phyloP scores from a whole-genome alignment of 129 eudicot genomes.

The Helichrysum umbraculigerum region DNA sequence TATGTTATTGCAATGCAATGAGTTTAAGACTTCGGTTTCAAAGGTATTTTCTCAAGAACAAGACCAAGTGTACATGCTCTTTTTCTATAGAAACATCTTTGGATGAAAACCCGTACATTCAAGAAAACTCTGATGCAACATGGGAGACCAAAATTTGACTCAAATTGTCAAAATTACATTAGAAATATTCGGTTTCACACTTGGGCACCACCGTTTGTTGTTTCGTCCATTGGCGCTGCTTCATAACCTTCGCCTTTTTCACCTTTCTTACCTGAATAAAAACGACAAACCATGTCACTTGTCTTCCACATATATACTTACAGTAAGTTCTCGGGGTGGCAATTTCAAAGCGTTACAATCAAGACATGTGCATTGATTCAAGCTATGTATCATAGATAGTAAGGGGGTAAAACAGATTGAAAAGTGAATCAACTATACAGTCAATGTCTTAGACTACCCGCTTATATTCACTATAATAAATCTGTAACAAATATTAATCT shows the following conservation, averaged over 20 bases:
- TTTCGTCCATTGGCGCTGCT: conserved; percentile 55
- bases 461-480: too few species aligned
- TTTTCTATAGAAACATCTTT: conserved; percentile 18
- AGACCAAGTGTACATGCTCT: conserved; percentile 16
- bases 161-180: conserved; percentile 29
- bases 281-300: background rate
- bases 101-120: background rate
- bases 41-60: conserved; percentile 6
- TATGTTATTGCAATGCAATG: background rate
- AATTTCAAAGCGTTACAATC: too few species aligned
- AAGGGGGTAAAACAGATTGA: too few species aligned
- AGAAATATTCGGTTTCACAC: background rate
- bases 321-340: background rate
- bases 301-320: background rate
- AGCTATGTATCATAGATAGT: too few species aligned
- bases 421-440: too few species aligned
- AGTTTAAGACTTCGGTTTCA: background rate
- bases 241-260: conserved; percentile 58
- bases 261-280: conserved; percentile 58
- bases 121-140: conserved; percentile 16
- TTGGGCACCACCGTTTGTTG: conserved; percentile 40
- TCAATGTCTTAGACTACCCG: too few species aligned
- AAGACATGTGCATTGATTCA: too few species aligned
- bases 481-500: too few species aligned
- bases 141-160: conserved; percentile 29